Percentiles rank a stretch among this genome's conserved stretches.
These are phyloP conservation scores for Fragosphaeria purpurea DNA, from an alignment of 2,329 filamentous ascomycete species.

Conservation along the genomic window DNA sequence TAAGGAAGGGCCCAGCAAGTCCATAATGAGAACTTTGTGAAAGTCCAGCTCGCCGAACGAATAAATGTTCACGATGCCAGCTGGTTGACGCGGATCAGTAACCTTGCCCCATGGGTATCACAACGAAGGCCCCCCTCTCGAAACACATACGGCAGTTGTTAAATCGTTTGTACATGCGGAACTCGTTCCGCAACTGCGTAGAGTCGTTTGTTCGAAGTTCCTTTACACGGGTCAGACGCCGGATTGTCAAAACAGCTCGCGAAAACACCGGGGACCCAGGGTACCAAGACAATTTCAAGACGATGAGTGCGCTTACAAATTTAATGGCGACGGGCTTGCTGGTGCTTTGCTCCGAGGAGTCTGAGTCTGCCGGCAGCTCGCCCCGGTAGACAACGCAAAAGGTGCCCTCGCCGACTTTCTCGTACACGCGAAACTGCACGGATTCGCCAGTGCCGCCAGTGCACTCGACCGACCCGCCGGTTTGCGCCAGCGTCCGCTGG, in stretches of 20 bases:
- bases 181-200: conserved; percentile 14
- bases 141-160: conserved; percentile 3
- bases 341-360: background rate
- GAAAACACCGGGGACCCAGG: background rate
- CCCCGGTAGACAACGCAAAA: conserved; percentile 14
- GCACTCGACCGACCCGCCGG: conserved; percentile 4
- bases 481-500: conserved; percentile 22
- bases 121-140: background rate
- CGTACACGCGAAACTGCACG: conserved; percentile 6
- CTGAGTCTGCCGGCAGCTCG: background rate
- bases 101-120: background rate
- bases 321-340: conserved; percentile 7
- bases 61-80: conserved; percentile 12
- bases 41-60: conserved; percentile 12
- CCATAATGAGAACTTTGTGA: conserved; percentile 15
- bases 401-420: conserved; percentile 12
- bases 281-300: too few species aligned
- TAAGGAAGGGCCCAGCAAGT: conserved; percentile 12
- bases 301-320: conserved; percentile 7
- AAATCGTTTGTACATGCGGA: conserved; percentile 14
- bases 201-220: conserved; percentile 12
- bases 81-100: background rate
- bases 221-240: background rate
- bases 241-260: background rate
- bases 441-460: conserved; percentile 5